A percentile compares a stretch with the other conserved stretches of the same genome.
Conservation (phyloP, 352 stramenopile species). For the Globisporangium polare region DNA sequence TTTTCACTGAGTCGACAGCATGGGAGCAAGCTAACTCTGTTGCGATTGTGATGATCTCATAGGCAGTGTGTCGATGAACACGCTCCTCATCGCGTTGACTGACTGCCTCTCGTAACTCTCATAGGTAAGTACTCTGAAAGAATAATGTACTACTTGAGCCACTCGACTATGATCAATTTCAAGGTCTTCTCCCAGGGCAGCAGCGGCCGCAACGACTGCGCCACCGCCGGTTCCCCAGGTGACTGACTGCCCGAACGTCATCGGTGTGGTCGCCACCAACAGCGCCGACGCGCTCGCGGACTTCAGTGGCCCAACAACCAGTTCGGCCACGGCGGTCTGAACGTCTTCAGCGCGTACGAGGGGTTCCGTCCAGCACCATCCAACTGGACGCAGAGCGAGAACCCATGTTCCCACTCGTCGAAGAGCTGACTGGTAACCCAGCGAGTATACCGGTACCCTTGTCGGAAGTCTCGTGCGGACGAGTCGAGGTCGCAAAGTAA, state of each 20-base stretch:
- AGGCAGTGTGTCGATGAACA: conserved; percentile 38
- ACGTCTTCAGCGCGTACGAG: no score
- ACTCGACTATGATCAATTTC: background rate
- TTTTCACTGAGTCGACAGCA: no score
- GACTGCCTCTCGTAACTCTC: conserved; percentile 11
- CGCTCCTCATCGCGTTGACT: conserved; percentile 23
- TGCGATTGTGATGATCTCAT: background rate
- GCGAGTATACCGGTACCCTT: no score
- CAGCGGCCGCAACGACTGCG: conserved; percentile 17
- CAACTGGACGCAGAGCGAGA: no score
- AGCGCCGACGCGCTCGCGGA: conserved; percentile 15
- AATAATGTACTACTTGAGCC: background rate
- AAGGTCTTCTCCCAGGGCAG: conserved; percentile 18
- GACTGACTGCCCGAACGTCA: conserved; percentile 30
- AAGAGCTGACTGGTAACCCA: no score
- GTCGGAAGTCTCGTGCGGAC: no score
- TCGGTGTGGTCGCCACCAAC: conserved; percentile 29
- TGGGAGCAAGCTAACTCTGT: conserved; percentile 6
- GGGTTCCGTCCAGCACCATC: no score
- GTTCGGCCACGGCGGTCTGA: background rate
- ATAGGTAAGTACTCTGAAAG: background rate
- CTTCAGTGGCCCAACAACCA: conserved; percentile 26
- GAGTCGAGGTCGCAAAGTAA: no score
- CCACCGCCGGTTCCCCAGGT: conserved; percentile 21
- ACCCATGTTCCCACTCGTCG: no score